phyloP scores from a whole-genome alignment of 805 yeast genomes.

The Myxozyma lipomycoides region DNA sequence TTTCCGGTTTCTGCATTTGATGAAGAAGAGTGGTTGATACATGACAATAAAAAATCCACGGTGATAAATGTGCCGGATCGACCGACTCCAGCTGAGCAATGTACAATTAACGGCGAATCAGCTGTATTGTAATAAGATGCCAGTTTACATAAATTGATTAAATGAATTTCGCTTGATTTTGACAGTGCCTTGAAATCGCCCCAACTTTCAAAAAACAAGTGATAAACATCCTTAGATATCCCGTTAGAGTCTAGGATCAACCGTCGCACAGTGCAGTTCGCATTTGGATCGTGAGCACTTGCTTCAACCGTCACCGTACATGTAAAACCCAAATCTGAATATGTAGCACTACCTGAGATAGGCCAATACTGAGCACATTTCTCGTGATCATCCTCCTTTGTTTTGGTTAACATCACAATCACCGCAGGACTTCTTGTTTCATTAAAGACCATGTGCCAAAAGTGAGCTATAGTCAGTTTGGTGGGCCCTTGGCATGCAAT shows the following conservation, averaged over 20 bases:
- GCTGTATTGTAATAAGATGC: constrained; percentile 34
- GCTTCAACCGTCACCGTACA: constrained; percentile 3
- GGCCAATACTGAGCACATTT: constrained; percentile 86
- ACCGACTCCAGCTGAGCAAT: constrained; percentile 97
- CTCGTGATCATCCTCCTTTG: constrained; percentile 68
- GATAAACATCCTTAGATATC: constrained; percentile 40
- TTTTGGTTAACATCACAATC: constrained; percentile 71
- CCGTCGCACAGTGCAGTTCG: constrained; percentile 23
- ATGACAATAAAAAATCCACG: constrained; percentile 48
- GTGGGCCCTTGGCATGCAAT: constrained; percentile 73
- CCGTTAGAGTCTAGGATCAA: constrained; percentile 18
- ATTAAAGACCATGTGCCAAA: constrained; percentile 69
- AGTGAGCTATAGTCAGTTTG: constrained; percentile 67
- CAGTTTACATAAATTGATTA: constrained; percentile 50
- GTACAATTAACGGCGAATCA: constrained; percentile 64
- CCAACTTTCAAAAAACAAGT: constrained; percentile 79
- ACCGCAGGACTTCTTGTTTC: constrained; percentile 64
- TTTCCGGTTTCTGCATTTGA: neutral
- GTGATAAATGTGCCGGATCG: constrained; percentile 88
- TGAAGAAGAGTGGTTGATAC: constrained; percentile 5
- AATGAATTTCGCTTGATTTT: constrained; percentile 48
- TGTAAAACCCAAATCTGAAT: constrained; percentile 4
- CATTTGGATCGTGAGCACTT: constrained; percentile 8
- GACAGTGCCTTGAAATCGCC: constrained; percentile 67
- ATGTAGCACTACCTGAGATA: neutral